Percentiles rank a stretch among this genome's conserved stretches.
These are phyloP conservation scores for Leccinum insolens DNA, from an alignment of 1,284 basidiomycete species.

Conservation along the genomic window DNA sequence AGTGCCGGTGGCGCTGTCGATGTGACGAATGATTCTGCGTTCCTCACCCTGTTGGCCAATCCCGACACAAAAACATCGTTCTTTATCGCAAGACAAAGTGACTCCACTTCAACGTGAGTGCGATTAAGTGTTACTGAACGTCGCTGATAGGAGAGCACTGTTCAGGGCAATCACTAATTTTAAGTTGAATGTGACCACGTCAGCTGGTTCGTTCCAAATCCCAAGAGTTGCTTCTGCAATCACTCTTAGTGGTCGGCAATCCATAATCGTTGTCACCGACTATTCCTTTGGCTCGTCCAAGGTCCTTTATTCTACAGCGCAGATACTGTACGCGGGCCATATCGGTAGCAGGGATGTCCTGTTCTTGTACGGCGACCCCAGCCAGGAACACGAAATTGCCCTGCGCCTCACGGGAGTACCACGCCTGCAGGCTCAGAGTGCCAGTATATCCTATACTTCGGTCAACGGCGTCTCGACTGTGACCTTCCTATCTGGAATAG, in stretches of 20 bases:
- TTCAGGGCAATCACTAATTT: constrained; percentile 52
- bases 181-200: constrained; percentile 58
- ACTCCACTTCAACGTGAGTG: constrained; percentile 69
- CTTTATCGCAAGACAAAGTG: constrained; percentile 68
- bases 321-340: constrained; percentile 64
- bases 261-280: constrained; percentile 69
- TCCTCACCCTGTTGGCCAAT: constrained; percentile 68
- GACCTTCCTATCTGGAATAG: constrained; percentile 54
- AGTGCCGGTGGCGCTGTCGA: constrained; percentile 52
- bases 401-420: constrained; percentile 50
- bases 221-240: constrained; percentile 55
- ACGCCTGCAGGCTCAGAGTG: constrained; percentile 35
- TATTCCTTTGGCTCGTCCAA: constrained; percentile 65
- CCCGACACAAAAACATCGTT: constrained; percentile 67
- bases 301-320: constrained; percentile 67
- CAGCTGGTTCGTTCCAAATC: constrained; percentile 51
- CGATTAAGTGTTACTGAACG: background rate
- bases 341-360: constrained; percentile 71
- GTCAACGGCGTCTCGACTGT: constrained; percentile 41
- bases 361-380: constrained; percentile 64
- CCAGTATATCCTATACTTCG: constrained; percentile 37
- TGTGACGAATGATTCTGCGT: constrained; percentile 53
- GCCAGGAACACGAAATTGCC: constrained; percentile 63
- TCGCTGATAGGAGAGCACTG: constrained; percentile 7
- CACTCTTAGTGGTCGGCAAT: constrained; percentile 66